A percentile compares a stretch with the other conserved stretches of the same genome.
These are phyloP conservation scores for Xylaria sp. DNA, from an alignment of 2,329 filamentous ascomycete species.

Conservation along the genomic window DNA sequence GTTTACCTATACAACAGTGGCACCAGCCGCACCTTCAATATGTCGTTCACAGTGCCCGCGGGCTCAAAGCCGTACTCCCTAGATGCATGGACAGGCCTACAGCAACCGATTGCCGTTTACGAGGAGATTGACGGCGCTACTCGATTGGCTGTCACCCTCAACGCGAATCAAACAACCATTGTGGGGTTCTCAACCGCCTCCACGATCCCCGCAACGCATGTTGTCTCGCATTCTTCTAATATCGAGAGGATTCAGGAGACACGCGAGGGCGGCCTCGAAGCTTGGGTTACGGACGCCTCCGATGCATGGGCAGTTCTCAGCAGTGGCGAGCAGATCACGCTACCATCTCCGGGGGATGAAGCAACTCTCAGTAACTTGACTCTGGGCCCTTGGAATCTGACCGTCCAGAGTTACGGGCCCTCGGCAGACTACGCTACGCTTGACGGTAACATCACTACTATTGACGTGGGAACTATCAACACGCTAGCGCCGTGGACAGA, in stretches of 20 bases:
- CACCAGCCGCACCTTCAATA: background rate
- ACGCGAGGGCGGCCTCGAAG: background rate
- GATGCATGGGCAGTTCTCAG: slow-evolving; percentile 1
- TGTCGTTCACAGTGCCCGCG: background rate
- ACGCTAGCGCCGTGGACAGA: background rate
- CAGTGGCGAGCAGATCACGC: background rate
- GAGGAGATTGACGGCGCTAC: background rate
- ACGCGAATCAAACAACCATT: background rate
- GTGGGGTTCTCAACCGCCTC: background rate
- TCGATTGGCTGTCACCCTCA: background rate
- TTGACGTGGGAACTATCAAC: background rate
- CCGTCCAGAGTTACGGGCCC: background rate
- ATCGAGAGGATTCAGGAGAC: background rate
- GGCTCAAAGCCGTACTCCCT: background rate
- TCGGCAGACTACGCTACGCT: background rate
- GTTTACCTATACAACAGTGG: background rate
- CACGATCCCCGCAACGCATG: background rate
- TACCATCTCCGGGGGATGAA: background rate
- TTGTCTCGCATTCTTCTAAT: slow-evolving; percentile 1
- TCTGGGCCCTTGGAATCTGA: background rate
- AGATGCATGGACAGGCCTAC: background rate
- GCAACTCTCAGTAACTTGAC: background rate
- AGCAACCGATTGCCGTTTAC: background rate
- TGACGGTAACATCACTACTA: background rate
- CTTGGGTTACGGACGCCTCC: background rate